Conservation (phyloP, 2,329 filamentous ascomycete genomes). For the Daldinia eschscholtzii region DNA sequence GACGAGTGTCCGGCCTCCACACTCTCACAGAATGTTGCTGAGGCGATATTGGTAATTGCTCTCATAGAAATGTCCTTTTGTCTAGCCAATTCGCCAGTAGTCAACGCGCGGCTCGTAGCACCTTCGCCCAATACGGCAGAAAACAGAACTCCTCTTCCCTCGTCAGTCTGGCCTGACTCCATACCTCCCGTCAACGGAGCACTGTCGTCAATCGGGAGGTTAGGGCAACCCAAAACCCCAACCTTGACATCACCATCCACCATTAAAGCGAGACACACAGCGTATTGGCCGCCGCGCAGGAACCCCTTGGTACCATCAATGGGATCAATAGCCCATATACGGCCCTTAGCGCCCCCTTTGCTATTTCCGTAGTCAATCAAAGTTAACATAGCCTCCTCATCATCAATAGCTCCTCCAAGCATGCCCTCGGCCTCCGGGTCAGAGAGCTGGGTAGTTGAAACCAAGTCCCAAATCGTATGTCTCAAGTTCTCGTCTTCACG, state of each 20-base stretch:
- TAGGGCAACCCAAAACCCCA: constrained; percentile 94
- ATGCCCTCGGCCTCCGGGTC: constrained; percentile 74
- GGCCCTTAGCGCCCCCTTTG: constrained; percentile 76
- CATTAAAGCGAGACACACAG: constrained; percentile 91
- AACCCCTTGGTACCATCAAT: constrained; percentile 99
- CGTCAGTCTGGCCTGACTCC: constrained; percentile 79
- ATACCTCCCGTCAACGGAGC: constrained; percentile 77
- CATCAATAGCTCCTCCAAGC: constrained; percentile 77
- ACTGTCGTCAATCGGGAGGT: constrained; percentile 88
- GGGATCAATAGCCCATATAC: constrained; percentile 96
- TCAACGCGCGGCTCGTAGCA: constrained; percentile 81
- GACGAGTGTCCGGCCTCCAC: constrained; percentile 94
- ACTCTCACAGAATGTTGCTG: constrained; percentile 95
- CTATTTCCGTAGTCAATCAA: constrained; percentile 77
- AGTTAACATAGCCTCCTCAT: constrained; percentile 74
- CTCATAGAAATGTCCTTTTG: constrained; percentile 83
- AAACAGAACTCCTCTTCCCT: constrained; percentile 88
- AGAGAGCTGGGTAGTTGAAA: constrained; percentile 77
- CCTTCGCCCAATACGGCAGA: constrained; percentile 84
- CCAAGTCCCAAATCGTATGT: constrained; percentile 85
- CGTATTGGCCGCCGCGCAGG: constrained; percentile 94
- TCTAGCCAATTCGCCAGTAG: constrained; percentile 64
- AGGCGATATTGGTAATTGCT: constrained; percentile 76
- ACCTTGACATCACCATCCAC: constrained; percentile 95
- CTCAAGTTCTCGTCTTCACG: constrained; percentile 77